These are phyloP conservation scores for Colletotrichum higginsianum DNA, from an alignment of 2,329 filamentous ascomycete species.

Conservation along the genomic window DNA sequence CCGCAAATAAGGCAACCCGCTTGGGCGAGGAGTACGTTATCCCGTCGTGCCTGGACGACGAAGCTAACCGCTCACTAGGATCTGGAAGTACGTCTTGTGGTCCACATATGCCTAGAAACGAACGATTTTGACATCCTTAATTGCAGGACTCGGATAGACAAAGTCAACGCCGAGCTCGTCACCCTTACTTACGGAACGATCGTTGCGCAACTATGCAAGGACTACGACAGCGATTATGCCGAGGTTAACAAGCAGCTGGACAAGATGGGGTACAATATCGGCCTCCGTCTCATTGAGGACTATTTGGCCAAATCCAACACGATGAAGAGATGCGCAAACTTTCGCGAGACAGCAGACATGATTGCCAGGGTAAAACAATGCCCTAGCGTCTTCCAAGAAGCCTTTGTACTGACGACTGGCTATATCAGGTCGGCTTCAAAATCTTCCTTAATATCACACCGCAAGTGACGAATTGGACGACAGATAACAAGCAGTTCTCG, in stretches of 20 bases:
- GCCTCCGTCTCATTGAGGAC: conserved; percentile 94
- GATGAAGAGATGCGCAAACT: conserved; percentile 90
- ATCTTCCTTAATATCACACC: conserved; percentile 98
- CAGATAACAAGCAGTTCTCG: conserved; percentile 96
- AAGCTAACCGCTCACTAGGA: conserved; percentile 66
- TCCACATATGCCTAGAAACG: conserved; percentile 3
- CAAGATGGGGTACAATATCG: conserved; percentile 99
- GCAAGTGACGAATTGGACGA: conserved; percentile 94
- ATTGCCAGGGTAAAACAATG: conserved; percentile 82
- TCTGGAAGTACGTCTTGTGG: conserved; percentile 86
- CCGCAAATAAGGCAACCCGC: conserved; percentile 72
- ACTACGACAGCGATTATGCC: conserved; percentile 93
- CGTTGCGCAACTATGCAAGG: conserved; percentile 95
- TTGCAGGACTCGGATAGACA: conserved; percentile 90
- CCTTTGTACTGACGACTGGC: conserved; percentile 43
- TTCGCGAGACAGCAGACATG: conserved; percentile 96
- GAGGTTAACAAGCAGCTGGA: conserved; percentile 99
- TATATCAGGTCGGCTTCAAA: conserved; percentile 90
- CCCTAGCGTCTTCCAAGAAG: neutral
- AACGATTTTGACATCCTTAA: conserved; percentile 46
- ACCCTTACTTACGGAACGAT: conserved; percentile 98
- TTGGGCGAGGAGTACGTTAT: conserved; percentile 74
- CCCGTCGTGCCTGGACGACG: neutral
- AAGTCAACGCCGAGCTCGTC: conserved; percentile 97
- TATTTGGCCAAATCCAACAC: conserved; percentile 96